phyloP scores from a whole-genome alignment of 2,329 filamentous ascomycete species.

The Colletotrichum filicis region DNA sequence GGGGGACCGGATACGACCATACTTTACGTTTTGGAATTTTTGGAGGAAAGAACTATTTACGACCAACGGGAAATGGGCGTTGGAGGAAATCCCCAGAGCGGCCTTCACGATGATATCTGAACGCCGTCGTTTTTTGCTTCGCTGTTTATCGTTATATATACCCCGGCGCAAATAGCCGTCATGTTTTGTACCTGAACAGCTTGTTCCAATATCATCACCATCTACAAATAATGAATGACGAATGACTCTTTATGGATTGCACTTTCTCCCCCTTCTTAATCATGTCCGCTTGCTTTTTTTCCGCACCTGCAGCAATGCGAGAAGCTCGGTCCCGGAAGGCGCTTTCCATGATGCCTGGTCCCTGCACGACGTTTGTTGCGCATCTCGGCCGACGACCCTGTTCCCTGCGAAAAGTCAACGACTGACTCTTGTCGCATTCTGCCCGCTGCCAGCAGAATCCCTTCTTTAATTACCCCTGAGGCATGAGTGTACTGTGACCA shows the following conservation, averaged over 20 bases:
- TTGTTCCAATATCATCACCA: not conserved
- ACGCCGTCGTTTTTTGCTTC: constrained; percentile 8
- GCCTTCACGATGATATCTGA: constrained; percentile 12
- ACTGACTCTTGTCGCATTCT: constrained; percentile 15
- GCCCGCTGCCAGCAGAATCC: not conserved
- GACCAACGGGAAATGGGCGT: constrained; percentile 31
- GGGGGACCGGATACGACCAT: constrained; percentile 8
- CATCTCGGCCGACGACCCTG: not conserved
- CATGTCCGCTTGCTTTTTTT: not conserved
- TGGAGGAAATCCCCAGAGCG: not conserved
- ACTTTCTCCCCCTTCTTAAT: not conserved
- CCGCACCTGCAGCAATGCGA: not conserved
- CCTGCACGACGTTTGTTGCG: constrained; percentile 1
- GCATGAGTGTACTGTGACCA: not conserved
- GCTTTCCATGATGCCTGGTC: not conserved
- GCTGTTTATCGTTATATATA: constrained; percentile 33
- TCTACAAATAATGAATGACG: not conserved
- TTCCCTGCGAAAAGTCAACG: constrained; percentile 5
- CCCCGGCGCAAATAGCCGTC: constrained; percentile 35
- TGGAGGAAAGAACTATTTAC: constrained; percentile 28
- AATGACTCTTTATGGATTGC: constrained; percentile 22
- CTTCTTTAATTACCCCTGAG: not conserved
- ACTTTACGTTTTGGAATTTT: constrained; percentile 13
- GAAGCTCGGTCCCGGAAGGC: not conserved
- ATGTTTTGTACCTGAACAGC: constrained; percentile 10